Base-by-base conservation (phyloP, 768 basidiomycete species). In the Phlegmacium glaucopus region DNA sequence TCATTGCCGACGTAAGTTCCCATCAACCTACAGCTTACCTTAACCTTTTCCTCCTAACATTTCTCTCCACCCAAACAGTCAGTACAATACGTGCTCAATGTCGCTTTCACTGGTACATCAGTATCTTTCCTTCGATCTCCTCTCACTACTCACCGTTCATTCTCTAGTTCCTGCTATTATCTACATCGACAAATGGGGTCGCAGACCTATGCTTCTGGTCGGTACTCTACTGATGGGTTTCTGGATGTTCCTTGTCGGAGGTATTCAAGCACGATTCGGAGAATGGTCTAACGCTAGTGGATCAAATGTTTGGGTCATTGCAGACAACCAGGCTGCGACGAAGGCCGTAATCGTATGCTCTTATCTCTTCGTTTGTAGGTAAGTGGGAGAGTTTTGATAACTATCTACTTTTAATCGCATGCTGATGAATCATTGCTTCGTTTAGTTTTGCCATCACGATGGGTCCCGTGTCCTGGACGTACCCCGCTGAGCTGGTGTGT, bases 181-280 rank as follows among this genome's bases (percentile, higher is more conserved):
- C 57, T 87, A 80, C 67, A 86, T 88, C 56, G 88, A 90, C 63
- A 75, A 71, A 64, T 88, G 85, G 84, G 88, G 88, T 48, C 84
- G 87, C 34, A 76, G 87, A 15, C 87, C 87, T 6, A 83, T 90
- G 73, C 70, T 90, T 2, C 69, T 90, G 47, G 66, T 66, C 42
- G 87, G 84, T 25, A 78, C 81, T 3, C 63, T 80, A 3, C 60
- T 80, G 47, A 87, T 90, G 88, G 83, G 83, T 41, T 80, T 84
- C 73, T 90, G 78, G 74, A 76, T 90, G 54, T 83, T 72, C 71
- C 78, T 88, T 41, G 88, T 90, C 55, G 87, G 87, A 44, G 85
- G 83, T 44, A 72, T 90, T 13, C 87, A 89, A 64, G 84, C 74
- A 16, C 61, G 72, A 34, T 88, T 77, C 51, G 86, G 87, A 25